Base-by-base conservation (phyloP, 371 early-diverging fungal species). In the Phascolomyces articulosus region DNA sequence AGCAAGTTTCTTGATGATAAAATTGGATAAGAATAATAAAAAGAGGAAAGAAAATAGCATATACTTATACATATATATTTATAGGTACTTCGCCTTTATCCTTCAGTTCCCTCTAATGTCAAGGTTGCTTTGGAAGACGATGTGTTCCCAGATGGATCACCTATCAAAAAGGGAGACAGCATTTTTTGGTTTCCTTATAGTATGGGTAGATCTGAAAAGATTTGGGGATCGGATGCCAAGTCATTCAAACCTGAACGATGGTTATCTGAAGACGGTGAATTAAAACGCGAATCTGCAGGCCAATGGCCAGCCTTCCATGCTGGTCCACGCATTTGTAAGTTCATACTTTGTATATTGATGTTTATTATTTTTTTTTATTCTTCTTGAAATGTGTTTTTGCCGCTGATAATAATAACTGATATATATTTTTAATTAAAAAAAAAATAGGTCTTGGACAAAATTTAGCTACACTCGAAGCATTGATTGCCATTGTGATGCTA, bases 61-160 rank as follows among this genome's bases (percentile, higher is more conserved):
- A n/a, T n/a, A n/a, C n/a, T n/a, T n/a, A n/a, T n/a, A n/a, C n/a
- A n/a, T n/a, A n/a, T n/a, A n/a, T n/a, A n/a, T n/a, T n/a, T n/a
- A n/a, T n/a, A n/a, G n/a, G 78, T 87, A 0, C 68, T 93, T 7
- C 83, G 93, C 13, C 71, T 91, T 10, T 82, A 89, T 69, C 92
- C 93, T 0, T 84, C 87, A 10, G 92, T 94, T 0, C 93, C 94
- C 31, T 64, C 59, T 3, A 87, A 90, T 38, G 69, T 79, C 34
- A 92, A 91, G 73, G 66, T 72, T 40, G 90, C 89, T 11, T 64
- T 89, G 21, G 65, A 85, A n/a, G 91, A 90, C 63, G 88, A 89
- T 69, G 66, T 87, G 2, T 79, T 88, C 62, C 93, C 93, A 6
- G 89, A 90, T 58, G 91, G 92, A 3, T 83, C 84, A 21, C 60